These are phyloP conservation scores for Coffea canephora DNA, from an alignment of 257 asterid species.

Conservation along the genomic window DNA sequence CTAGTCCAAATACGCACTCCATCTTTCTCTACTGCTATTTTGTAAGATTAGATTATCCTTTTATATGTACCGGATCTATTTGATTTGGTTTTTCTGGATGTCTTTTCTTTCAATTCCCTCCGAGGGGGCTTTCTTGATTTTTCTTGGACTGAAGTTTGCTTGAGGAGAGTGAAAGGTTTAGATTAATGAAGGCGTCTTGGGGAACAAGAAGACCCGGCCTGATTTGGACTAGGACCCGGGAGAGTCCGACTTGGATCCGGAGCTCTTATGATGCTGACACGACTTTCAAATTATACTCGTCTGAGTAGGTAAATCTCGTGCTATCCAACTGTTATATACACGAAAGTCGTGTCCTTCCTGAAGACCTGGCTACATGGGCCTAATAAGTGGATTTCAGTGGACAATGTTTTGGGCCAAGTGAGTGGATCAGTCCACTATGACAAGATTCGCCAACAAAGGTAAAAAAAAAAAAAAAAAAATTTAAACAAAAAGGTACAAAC, in stretches of 20 bases:
- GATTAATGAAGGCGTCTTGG: constrained; percentile 46
- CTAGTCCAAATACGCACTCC: constrained; percentile 96
- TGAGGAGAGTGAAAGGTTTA: neutral
- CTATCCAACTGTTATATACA: neutral
- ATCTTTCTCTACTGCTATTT: constrained; percentile 23
- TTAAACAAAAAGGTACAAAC: too few species aligned
- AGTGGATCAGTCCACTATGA: too few species aligned
- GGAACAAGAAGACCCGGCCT: constrained; percentile 37
- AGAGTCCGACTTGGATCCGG: neutral
- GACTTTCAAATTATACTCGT: too few species aligned
- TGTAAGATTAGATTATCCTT: neutral
- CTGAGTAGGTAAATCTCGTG: neutral
- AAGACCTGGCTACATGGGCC: too few species aligned
- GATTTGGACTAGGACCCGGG: neutral
- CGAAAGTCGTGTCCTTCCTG: too few species aligned
- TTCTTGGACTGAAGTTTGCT: neutral
- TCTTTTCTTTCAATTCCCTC: constrained; percentile 2
- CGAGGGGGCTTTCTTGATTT: neutral
- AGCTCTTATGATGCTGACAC: neutral
- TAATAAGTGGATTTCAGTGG: too few species aligned
- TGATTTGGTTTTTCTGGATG: neutral
- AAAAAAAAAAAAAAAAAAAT: too few species aligned
- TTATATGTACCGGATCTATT: neutral
- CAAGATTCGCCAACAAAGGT: too few species aligned
- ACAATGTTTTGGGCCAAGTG: too few species aligned